A percentile compares a stretch with the other conserved stretches of the same genome.
phyloP scores from a whole-genome alignment of 805 yeast genomes.

The Nakazawaea sp. region DNA sequence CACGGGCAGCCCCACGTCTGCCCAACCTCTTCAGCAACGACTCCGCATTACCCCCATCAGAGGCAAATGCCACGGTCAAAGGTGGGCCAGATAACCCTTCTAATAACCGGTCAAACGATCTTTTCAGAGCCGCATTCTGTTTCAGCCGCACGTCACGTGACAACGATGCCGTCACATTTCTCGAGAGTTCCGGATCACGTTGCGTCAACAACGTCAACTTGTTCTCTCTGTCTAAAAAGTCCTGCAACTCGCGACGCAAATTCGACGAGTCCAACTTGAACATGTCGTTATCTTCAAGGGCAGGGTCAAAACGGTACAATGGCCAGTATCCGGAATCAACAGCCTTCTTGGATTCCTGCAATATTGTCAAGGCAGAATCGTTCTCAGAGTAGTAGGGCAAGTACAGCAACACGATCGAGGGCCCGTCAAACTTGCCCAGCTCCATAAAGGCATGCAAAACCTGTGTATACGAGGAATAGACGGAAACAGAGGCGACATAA shows the following conservation, averaged over 20 bases:
- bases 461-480: slow-evolving; percentile 91
- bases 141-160: slow-evolving; percentile 53
- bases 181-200: slow-evolving; percentile 67
- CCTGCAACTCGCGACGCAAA: slow-evolving; percentile 67
- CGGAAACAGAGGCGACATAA: slow-evolving; percentile 91
- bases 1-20: slow-evolving; percentile 74
- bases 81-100: slow-evolving; percentile 94
- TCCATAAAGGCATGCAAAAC: slow-evolving; percentile 82
- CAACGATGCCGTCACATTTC: slow-evolving; percentile 59
- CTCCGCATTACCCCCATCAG: slow-evolving; percentile 90
- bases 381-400: slow-evolving; percentile 66
- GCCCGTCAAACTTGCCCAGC: slow-evolving; percentile 86
- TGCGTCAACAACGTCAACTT: slow-evolving; percentile 69
- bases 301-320: slow-evolving; percentile 78
- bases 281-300: slow-evolving; percentile 35
- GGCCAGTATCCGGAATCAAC: slow-evolving; percentile 98
- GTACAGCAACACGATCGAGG: slow-evolving; percentile 86
- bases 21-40: slow-evolving; percentile 72
- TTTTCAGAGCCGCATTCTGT: slow-evolving; percentile 64
- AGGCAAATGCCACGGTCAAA: slow-evolving; percentile 75
- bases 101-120: slow-evolving; percentile 67
- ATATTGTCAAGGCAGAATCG: slow-evolving; percentile 63
- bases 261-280: slow-evolving; percentile 84
- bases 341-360: slow-evolving; percentile 82
- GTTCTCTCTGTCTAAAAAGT: slow-evolving; percentile 86